Percentiles rank a stretch among this genome's conserved stretches.
These are phyloP conservation scores for Spencermartinsiella europaea DNA, from an alignment of 805 yeast species.

Conservation along the genomic window DNA sequence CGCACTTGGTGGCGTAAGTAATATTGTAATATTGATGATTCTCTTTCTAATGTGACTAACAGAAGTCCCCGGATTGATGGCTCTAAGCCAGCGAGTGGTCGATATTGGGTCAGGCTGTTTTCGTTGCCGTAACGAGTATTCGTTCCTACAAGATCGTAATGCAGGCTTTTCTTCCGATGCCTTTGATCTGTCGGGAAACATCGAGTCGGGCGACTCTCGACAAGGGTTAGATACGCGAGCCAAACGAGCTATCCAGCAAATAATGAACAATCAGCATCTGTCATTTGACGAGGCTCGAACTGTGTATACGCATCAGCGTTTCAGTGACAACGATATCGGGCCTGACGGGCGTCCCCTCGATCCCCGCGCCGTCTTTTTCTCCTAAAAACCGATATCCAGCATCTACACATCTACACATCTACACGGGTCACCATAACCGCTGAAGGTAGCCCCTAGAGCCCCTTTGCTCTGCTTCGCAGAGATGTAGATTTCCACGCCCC, in stretches of 20 bases:
- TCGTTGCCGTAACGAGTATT: constrained; percentile 14
- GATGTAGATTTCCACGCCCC: too few relatives aligned
- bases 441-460: too few relatives aligned
- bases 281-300: constrained; percentile 69
- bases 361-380: constrained; percentile 49
- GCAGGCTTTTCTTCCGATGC: constrained; percentile 54
- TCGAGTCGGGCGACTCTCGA: constrained; percentile 47
- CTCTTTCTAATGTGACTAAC: background rate
- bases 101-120: background rate
- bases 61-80: background rate
- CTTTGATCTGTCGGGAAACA: constrained; percentile 50
- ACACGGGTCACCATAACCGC: too few relatives aligned
- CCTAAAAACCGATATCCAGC: too few relatives aligned
- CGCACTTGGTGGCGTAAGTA: constrained; percentile 18
- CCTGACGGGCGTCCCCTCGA: constrained; percentile 65
- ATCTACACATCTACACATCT: too few relatives aligned
- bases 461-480: too few relatives aligned
- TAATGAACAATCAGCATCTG: constrained; percentile 49
- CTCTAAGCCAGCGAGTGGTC: background rate
- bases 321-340: constrained; percentile 50
- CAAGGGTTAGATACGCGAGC: constrained; percentile 56
- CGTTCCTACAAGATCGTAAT: constrained; percentile 46
- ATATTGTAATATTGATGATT: background rate
- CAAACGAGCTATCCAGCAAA: constrained; percentile 43
- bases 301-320: constrained; percentile 40